phyloP scores from a whole-genome alignment of 2,329 filamentous ascomycete genomes.

The Parastagonospora avenae region DNA sequence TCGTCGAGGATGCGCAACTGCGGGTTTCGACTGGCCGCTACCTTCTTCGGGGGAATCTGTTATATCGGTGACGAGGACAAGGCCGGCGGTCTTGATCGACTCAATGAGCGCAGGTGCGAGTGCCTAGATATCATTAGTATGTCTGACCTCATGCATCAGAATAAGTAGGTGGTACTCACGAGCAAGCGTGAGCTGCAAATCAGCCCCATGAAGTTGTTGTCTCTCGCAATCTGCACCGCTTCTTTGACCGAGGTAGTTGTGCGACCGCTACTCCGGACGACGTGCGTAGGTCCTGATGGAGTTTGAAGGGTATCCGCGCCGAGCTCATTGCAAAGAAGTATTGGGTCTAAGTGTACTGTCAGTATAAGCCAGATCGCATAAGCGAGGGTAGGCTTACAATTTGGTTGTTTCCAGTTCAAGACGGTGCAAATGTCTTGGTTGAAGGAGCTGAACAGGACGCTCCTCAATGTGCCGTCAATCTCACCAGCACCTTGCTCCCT shows the following conservation, averaged over 20 bases:
- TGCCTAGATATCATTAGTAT: slow-evolving; percentile 61
- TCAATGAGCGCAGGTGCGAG: slow-evolving; percentile 92
- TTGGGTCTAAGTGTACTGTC: slow-evolving; percentile 65
- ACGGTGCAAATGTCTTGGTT: slow-evolving; percentile 90
- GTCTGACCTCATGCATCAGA: neutral
- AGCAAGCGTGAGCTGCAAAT: slow-evolving; percentile 87
- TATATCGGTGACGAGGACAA: slow-evolving; percentile 90
- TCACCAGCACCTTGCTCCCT: slow-evolving; percentile 61
- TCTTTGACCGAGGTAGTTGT: slow-evolving; percentile 90
- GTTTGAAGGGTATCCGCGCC: slow-evolving; percentile 62
- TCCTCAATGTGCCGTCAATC: slow-evolving; percentile 72
- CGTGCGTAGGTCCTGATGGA: slow-evolving; percentile 40
- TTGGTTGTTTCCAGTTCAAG: slow-evolving; percentile 98
- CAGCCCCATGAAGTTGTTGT: slow-evolving; percentile 97
- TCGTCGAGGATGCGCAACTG: slow-evolving; percentile 46
- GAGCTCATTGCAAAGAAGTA: slow-evolving; percentile 93
- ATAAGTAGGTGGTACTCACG: slow-evolving; percentile 59
- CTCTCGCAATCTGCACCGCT: slow-evolving; percentile 87
- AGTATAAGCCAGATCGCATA: slow-evolving; percentile 7
- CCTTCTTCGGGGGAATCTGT: slow-evolving; percentile 60
- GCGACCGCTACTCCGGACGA: slow-evolving; percentile 67
- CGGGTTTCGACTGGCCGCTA: slow-evolving; percentile 43
- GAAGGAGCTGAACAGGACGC: slow-evolving; percentile 92
- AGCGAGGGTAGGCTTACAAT: slow-evolving; percentile 67
- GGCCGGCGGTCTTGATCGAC: slow-evolving; percentile 90